Percentiles rank a stretch among this genome's conserved stretches.
Evolutionary conservation across 2,329 filamentous ascomycete species (phyloP).

Genomic region (Pyrenochaeta sp.): DNA sequence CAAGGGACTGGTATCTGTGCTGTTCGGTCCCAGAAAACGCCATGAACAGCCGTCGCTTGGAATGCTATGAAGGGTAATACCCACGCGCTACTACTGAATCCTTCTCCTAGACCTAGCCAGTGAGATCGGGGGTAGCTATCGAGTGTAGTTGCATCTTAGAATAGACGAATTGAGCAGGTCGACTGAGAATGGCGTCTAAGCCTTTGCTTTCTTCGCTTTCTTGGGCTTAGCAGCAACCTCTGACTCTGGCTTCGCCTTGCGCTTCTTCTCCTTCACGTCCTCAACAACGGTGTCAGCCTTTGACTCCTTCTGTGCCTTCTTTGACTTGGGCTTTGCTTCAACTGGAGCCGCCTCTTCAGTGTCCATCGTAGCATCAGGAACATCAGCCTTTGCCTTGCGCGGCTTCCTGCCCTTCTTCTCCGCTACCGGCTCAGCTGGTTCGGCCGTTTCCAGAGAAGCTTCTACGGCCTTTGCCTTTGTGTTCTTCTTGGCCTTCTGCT

Average conservation of each 20-base stretch:
- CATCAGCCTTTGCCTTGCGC: slow-evolving; percentile 30
- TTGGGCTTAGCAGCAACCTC: slow-evolving; percentile 18
- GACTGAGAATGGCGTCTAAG: slow-evolving; percentile 9
- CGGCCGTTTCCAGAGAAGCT: slow-evolving; percentile 4
- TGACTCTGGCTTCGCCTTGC: slow-evolving; percentile 17
- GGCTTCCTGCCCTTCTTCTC: slow-evolving; percentile 19
- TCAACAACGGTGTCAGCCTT: slow-evolving; percentile 19
- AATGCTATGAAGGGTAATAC: no score
- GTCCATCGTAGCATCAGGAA: slow-evolving; percentile 15
- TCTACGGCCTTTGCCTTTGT: slow-evolving; percentile 19
- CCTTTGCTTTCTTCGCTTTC: slow-evolving; percentile 40
- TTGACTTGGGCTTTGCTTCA: slow-evolving; percentile 20
- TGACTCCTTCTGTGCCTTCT: slow-evolving; percentile 32
- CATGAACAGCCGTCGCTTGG: no score
- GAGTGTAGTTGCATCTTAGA: no score
- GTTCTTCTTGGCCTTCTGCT: slow-evolving; percentile 35
- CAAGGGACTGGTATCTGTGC: no score
- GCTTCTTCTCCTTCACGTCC: slow-evolving; percentile 16
- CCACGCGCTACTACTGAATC: no score
- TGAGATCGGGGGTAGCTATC: no score
- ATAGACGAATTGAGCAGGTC: no score
- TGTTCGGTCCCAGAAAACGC: no score
- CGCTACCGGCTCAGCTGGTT: slow-evolving; percentile 2
- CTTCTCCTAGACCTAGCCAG: no score
- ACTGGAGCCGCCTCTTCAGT: slow-evolving; percentile 12